Evolutionary conservation across 805 yeast genomes (phyloP).

Genomic region (Candida ficus): DNA sequence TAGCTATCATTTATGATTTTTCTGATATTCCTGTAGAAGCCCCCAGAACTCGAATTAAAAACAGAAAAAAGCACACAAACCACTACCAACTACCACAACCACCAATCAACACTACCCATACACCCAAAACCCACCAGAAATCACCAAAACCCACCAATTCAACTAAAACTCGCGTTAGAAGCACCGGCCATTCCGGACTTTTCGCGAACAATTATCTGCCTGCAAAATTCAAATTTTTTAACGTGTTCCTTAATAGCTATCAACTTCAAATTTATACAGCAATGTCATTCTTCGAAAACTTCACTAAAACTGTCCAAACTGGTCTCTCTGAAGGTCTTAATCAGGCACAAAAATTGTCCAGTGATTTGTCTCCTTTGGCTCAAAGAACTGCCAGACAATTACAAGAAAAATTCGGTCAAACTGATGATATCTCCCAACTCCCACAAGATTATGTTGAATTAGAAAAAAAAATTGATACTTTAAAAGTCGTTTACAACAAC

Average conservation of each 20-base stretch:
- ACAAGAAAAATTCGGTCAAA: conserved; percentile 57
- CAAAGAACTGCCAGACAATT: conserved; percentile 55
- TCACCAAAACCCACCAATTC: too few species aligned
- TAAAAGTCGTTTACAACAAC: conserved; percentile 61
- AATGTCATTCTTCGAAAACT: conserved; percentile 26
- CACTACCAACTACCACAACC: too few species aligned
- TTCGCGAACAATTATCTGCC: too few species aligned
- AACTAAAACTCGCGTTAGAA: too few species aligned
- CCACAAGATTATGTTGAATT: conserved; percentile 68
- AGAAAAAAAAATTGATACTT: conserved; percentile 67
- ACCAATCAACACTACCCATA: too few species aligned
- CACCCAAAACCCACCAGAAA: too few species aligned
- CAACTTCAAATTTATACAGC: not conserved
- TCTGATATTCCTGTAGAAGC: too few species aligned
- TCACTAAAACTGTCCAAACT: conserved; percentile 21
- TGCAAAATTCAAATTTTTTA: too few species aligned
- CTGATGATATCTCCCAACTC: conserved; percentile 65
- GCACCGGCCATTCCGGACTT: too few species aligned
- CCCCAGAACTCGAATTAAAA: too few species aligned
- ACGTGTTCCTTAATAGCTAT: not conserved
- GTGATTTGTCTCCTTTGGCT: conserved; percentile 49
- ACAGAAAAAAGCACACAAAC: too few species aligned
- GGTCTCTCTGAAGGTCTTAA: conserved; percentile 28
- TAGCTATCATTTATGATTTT: too few species aligned
- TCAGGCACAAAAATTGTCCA: conserved; percentile 35